A percentile compares a stretch with the other conserved stretches of the same genome.
These are phyloP conservation scores for Monosporascus sp. DNA, from an alignment of 2,329 filamentous ascomycete genomes.

Conservation along the genomic window DNA sequence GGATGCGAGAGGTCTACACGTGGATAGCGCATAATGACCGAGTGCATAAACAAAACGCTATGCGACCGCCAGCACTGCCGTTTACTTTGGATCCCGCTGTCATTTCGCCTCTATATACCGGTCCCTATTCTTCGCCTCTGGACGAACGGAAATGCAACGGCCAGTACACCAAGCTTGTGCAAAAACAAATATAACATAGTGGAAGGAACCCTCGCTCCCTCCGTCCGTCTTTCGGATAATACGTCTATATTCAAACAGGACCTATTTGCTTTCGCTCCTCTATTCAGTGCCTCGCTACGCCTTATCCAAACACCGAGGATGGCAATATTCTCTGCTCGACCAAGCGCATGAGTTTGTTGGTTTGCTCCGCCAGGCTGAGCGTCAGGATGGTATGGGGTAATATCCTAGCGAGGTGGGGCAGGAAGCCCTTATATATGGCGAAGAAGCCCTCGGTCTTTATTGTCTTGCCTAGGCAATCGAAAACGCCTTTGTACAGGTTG, in stretches of 20 bases:
- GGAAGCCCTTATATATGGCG: slow-evolving; percentile 96
- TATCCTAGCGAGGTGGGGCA: slow-evolving; percentile 90
- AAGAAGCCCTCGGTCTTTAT: slow-evolving; percentile 85
- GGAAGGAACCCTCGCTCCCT: too few species aligned
- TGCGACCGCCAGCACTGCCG: neutral
- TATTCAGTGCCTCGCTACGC: slow-evolving; percentile 10
- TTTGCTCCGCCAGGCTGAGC: slow-evolving; percentile 90
- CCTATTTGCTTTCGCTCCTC: neutral
- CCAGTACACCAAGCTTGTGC: too few species aligned
- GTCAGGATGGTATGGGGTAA: slow-evolving; percentile 94
- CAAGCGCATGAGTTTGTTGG: slow-evolving; percentile 83
- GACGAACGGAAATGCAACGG: too few species aligned
- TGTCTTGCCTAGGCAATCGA: slow-evolving; percentile 89
- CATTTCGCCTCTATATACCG: too few species aligned
- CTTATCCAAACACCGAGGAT: slow-evolving; percentile 29
- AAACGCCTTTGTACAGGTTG: slow-evolving; percentile 88
- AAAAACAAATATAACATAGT: too few species aligned
- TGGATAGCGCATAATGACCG: slow-evolving; percentile 31
- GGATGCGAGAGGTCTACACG: slow-evolving; percentile 64
- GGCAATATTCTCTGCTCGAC: slow-evolving; percentile 60
- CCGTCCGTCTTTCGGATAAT: too few species aligned
- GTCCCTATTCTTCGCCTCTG: too few species aligned
- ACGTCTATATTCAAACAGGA: neutral
- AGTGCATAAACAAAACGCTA: too few species aligned
- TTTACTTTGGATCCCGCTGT: neutral